phyloP scores from a whole-genome alignment of 1,139 yeast species.

The Sugiyamaella castrensis region DNA sequence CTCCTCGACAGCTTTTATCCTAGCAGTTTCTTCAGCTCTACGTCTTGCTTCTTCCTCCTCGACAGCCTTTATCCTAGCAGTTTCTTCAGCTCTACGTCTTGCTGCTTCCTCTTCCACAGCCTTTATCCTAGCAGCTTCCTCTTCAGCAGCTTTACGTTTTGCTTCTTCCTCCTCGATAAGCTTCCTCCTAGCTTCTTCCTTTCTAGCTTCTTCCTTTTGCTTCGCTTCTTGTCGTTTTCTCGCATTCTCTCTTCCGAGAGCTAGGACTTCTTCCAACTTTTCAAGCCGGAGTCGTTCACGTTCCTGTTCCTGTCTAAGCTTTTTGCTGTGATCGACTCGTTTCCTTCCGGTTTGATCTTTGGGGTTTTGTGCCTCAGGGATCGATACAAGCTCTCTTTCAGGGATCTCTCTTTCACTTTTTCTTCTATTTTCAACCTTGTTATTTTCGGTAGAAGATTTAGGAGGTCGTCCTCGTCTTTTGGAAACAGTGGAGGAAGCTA shows the following conservation, averaged over 20 bases:
- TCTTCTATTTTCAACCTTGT: too few relatives aligned
- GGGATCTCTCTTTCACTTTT: too few relatives aligned
- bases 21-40: background rate
- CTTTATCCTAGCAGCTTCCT: slow-evolving; percentile 1
- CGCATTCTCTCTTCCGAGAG: slow-evolving; percentile 1
- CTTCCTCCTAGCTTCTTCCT: background rate
- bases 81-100: slow-evolving; percentile 1
- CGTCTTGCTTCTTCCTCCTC: slow-evolving; percentile 9
- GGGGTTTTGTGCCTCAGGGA: too few relatives aligned
- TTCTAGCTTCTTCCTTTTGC: background rate
- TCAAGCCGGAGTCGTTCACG: background rate
- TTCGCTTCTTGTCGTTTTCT: background rate
- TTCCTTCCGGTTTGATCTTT: too few relatives aligned
- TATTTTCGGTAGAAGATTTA: too few relatives aligned
- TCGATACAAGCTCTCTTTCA: too few relatives aligned
- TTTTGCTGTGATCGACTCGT: too few relatives aligned
- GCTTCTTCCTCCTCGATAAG: background rate
- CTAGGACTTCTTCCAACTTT: background rate
- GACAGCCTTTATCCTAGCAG: slow-evolving; percentile 12
- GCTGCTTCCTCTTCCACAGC: slow-evolving; percentile 3
- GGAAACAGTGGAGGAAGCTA: too few relatives aligned
- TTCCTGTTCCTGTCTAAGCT: too few relatives aligned
- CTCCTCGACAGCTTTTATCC: background rate
- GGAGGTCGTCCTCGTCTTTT: too few relatives aligned
- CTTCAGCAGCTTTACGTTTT: background rate